Evolutionary conservation across 352 stramenopile genomes (phyloP).

Genomic region (Phytophthora europaea): DNA sequence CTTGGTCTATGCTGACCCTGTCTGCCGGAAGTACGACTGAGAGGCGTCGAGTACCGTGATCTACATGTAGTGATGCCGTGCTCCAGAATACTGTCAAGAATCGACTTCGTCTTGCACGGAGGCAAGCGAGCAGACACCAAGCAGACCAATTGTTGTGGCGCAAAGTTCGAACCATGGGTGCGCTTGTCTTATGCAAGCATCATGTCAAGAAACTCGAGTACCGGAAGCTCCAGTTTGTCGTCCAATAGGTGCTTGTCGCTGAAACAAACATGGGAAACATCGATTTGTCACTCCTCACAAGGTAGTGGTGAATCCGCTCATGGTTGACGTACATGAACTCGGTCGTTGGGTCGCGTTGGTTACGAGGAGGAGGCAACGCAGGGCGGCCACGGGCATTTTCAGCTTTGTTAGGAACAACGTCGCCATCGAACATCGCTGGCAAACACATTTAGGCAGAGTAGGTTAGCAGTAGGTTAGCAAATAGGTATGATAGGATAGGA

Average conservation of each 20-base stretch:
- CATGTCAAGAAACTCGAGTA: constrained; percentile 75
- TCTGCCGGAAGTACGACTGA: constrained; percentile 88
- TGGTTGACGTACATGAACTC: constrained; percentile 42
- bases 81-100: neutral
- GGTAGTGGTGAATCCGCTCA: neutral
- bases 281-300: neutral
- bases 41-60: no score
- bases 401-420: constrained; percentile 4
- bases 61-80: neutral
- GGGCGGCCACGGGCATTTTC: neutral
- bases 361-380: constrained; percentile 4
- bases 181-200: constrained; percentile 49
- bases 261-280: constrained; percentile 7
- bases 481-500: constrained; percentile 43
- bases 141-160: neutral
- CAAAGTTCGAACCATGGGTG: neutral
- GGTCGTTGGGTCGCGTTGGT: constrained; percentile 18
- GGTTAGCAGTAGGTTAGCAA: constrained; percentile 44
- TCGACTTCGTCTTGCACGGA: neutral
- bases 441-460: constrained; percentile 53
- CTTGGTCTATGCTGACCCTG: constrained; percentile 83
- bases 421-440: constrained; percentile 20
- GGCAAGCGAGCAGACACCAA: neutral
- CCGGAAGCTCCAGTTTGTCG: constrained; percentile 53
- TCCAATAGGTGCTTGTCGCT: constrained; percentile 62